phyloP scores from a whole-genome alignment of 192 early-diverging fungal genomes.

The Coemansia reversa region DNA sequence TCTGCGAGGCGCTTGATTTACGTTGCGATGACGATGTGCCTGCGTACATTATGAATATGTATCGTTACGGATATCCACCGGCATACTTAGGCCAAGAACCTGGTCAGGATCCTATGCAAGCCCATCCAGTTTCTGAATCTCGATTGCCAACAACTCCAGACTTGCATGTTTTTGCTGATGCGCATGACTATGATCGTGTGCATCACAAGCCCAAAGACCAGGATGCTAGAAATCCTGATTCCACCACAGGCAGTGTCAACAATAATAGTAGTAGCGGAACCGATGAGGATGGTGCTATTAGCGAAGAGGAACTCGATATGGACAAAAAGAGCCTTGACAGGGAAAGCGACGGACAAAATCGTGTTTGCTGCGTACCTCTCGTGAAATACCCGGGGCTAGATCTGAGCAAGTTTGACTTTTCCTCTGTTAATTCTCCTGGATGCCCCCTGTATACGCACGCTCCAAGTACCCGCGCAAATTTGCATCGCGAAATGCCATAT shows the following conservation, averaged over 20 bases:
- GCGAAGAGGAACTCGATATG: slow-evolving; percentile 7
- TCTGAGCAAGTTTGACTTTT: slow-evolving; percentile 39
- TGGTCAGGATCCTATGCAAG: slow-evolving; percentile 36
- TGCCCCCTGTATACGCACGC: slow-evolving; percentile 15
- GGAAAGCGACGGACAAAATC: not conserved
- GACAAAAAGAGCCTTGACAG: not conserved
- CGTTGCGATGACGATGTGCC: slow-evolving; percentile 23
- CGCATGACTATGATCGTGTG: slow-evolving; percentile 16
- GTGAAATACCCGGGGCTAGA: slow-evolving; percentile 41
- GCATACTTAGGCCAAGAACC: slow-evolving; percentile 33
- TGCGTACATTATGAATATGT: slow-evolving; percentile 38
- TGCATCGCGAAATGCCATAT: not conserved
- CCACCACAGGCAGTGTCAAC: not conserved
- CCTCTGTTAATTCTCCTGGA: slow-evolving; percentile 15
- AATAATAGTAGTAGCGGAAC: slow-evolving; percentile 1
- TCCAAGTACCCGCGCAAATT: not conserved
- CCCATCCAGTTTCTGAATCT: not conserved
- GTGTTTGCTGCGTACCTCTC: slow-evolving; percentile 27
- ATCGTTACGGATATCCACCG: slow-evolving; percentile 40
- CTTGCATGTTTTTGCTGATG: slow-evolving; percentile 32
- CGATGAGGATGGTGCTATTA: slow-evolving; percentile 40
- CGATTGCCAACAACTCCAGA: slow-evolving; percentile 14
- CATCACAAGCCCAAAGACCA: slow-evolving; percentile 1
- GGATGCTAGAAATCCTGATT: not conserved
- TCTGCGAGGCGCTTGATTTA: slow-evolving; percentile 34